Evolutionary conservation across 805 yeast genomes (phyloP).

Genomic region (Candida ulmi): DNA sequence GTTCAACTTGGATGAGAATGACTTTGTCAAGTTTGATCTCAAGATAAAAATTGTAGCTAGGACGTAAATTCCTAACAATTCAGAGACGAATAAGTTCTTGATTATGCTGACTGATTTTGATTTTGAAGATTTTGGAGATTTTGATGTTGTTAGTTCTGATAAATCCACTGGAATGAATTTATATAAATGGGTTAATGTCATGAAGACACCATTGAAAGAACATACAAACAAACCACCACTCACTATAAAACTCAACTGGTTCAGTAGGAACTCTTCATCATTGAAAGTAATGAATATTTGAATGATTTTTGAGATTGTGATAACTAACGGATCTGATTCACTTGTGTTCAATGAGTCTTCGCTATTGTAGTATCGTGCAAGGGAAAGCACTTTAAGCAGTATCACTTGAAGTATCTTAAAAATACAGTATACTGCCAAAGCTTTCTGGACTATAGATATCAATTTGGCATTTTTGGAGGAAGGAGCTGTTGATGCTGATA

Average conservation of each 20-base stretch:
- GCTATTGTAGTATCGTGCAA: slow-evolving; percentile 17
- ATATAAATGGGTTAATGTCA: slow-evolving; percentile 51
- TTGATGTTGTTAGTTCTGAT: slow-evolving; percentile 16
- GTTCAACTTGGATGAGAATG: slow-evolving; percentile 26
- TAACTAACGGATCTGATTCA: slow-evolving; percentile 32
- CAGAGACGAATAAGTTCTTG: slow-evolving; percentile 32
- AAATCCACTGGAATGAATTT: slow-evolving; percentile 31
- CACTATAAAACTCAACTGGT: slow-evolving; percentile 39
- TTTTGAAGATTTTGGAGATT: slow-evolving; percentile 2
- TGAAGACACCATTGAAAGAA: slow-evolving; percentile 58
- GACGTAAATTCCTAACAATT: slow-evolving; percentile 33
- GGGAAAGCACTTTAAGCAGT: slow-evolving; percentile 21
- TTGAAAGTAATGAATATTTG: slow-evolving; percentile 27
- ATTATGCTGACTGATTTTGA: slow-evolving; percentile 29
- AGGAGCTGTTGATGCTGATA: background rate
- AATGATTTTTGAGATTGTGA: slow-evolving; percentile 29
- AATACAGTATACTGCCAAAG: slow-evolving; percentile 29
- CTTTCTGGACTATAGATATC: background rate
- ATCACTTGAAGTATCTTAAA: slow-evolving; percentile 30
- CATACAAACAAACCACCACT: slow-evolving; percentile 56
- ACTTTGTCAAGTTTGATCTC: slow-evolving; percentile 32
- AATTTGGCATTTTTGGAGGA: slow-evolving; percentile 2
- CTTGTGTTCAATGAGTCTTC: slow-evolving; percentile 11
- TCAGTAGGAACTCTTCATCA: slow-evolving; percentile 30
- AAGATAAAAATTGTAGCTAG: slow-evolving; percentile 34